Evolutionary conservation across 148 eudicot species (phyloP).

Genomic region (Fagopyrum esculentum): DNA sequence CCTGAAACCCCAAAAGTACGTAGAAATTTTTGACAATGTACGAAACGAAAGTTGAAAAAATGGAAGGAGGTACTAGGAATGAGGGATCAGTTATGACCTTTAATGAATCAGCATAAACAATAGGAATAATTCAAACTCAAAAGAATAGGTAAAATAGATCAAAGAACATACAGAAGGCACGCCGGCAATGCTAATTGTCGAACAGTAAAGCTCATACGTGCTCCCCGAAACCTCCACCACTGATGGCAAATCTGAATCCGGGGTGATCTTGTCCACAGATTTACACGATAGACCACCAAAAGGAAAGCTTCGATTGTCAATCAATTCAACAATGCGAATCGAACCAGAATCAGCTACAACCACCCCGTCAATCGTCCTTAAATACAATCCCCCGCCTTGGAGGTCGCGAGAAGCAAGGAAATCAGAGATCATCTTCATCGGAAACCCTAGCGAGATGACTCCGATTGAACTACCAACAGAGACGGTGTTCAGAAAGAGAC

Average conservation of each 20-base stretch:
- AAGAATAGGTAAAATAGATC: background rate
- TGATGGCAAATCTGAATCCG: background rate
- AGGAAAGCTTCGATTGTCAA: background rate
- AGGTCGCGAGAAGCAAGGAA: constrained; percentile 8
- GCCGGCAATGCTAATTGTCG: constrained; percentile 1
- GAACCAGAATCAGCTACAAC: background rate
- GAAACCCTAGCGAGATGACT: constrained; percentile 46
- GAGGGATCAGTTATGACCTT: too few relatives aligned
- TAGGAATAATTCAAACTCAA: too few relatives aligned
- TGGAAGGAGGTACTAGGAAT: background rate
- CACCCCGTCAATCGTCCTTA: constrained; percentile 3
- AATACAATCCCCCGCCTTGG: constrained; percentile 6
- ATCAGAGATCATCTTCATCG: constrained; percentile 12
- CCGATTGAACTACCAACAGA: constrained; percentile 13
- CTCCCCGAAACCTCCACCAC: background rate
- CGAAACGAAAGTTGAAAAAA: background rate
- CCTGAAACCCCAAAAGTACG: constrained; percentile 22
- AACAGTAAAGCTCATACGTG: constrained; percentile 3
- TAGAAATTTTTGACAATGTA: background rate
- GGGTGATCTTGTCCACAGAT: background rate
- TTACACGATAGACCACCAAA: constrained; percentile 6
- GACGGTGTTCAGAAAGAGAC: constrained; percentile 24
- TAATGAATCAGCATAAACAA: too few relatives aligned
- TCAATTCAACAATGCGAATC: background rate
- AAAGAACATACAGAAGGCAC: constrained; percentile 10